phyloP scores from a whole-genome alignment of 257 asterid species.

The Nyctanthes arbortristis region DNA sequence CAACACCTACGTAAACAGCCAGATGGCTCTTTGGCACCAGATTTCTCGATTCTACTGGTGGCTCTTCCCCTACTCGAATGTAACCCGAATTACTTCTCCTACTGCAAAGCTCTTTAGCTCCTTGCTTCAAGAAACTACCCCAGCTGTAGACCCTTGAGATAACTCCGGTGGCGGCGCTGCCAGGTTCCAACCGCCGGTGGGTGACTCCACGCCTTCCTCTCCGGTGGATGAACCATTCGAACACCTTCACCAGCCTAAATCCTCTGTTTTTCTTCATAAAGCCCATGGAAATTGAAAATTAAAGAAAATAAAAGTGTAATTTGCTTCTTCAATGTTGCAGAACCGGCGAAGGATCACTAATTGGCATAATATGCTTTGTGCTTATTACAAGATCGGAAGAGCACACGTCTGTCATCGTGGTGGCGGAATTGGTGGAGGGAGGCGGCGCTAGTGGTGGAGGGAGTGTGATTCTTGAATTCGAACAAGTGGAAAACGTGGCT shows the following conservation, averaged over 20 bases:
- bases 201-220: slow-evolving; percentile 21
- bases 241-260: slow-evolving; percentile 38
- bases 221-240: slow-evolving; percentile 38
- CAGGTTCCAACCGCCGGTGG: slow-evolving; percentile 20
- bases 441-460: no score
- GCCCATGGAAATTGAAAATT: slow-evolving; percentile 12
- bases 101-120: slow-evolving; percentile 25
- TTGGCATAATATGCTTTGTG: neutral
- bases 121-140: slow-evolving; percentile 28
- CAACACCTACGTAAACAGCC: slow-evolving; percentile 67
- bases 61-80: slow-evolving; percentile 38
- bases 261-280: slow-evolving; percentile 48
- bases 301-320: slow-evolving; percentile 8
- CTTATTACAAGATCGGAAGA: neutral
- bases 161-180: slow-evolving; percentile 21
- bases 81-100: slow-evolving; percentile 30
- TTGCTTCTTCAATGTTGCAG: neutral
- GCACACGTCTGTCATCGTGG: neutral
- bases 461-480: slow-evolving; percentile 9
- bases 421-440: neutral
- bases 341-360: neutral
- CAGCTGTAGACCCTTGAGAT: slow-evolving; percentile 40
- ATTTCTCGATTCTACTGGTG: neutral
- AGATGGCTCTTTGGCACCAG: slow-evolving; percentile 54
- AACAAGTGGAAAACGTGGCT: neutral